Evolutionary conservation across 2,329 filamentous ascomycete species (phyloP).

Genomic region (Seiridium unicorne): DNA sequence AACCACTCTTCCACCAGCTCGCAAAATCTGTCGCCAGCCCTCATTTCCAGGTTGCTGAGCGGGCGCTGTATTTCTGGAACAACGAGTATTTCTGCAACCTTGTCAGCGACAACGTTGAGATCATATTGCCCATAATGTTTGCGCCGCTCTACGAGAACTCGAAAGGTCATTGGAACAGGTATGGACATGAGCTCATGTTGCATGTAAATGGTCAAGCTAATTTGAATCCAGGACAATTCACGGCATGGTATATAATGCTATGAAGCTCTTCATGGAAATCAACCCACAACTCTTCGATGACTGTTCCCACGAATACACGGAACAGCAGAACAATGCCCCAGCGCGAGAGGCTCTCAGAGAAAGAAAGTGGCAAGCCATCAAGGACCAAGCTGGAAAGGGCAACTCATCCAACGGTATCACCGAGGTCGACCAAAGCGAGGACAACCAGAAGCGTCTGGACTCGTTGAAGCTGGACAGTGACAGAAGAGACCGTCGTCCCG

Average conservation of each 20-base stretch:
- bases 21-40: conserved; percentile 98
- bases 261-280: conserved; percentile 99
- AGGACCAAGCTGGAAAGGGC: conserved; percentile 73
- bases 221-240: conserved; percentile 76
- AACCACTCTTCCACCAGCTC: conserved; percentile 93
- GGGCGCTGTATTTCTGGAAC: conserved; percentile 99
- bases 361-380: conserved; percentile 84
- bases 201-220: conserved; percentile 15
- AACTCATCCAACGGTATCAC: conserved; percentile 43
- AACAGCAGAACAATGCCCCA: conserved; percentile 90
- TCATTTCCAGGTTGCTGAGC: conserved; percentile 97
- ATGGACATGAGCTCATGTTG: conserved; percentile 29
- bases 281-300: conserved; percentile 98
- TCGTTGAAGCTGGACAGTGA: conserved; percentile 85
- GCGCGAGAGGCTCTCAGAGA: conserved; percentile 78
- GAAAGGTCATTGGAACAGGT: conserved; percentile 99
- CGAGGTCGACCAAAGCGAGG: conserved; percentile 78
- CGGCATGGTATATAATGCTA: conserved; percentile 99
- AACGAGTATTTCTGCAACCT: conserved; percentile 99
- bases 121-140: conserved; percentile 99
- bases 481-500: conserved; percentile 50
- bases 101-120: conserved; percentile 97
- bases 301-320: conserved; percentile 96
- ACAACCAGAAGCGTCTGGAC: conserved; percentile 84
- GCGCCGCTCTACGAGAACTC: conserved; percentile 97